Base-by-base conservation (phyloP, 2,329 filamentous ascomycete genomes). In the Colletotrichum acutatum region DNA sequence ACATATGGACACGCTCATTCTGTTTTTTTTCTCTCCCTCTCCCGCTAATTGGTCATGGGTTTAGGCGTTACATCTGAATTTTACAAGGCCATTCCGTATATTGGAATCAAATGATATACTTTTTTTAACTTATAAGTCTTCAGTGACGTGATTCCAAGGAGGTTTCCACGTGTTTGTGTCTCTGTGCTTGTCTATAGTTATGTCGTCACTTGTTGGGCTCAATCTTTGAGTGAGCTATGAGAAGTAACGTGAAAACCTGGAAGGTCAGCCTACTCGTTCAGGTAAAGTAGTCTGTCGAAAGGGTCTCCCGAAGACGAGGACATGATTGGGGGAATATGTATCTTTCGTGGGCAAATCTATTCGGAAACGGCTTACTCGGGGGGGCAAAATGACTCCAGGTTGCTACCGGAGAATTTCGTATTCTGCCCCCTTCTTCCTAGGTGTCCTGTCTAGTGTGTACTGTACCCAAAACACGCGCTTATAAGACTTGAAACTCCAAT, bases 1-100 rank as follows among this genome's bases (percentile, higher is more conserved):
- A 61, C 59, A 61, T 22, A 24, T 42, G 57, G 53, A 30, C 57
- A 49, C 37, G 59, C 59, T 62, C 59, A 49, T 52, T 62, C 11
- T 52, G 5, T 62, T 62, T 30, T 22, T 62, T 4, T 9, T 6
- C 16, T 6, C 5, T n/a, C 42, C n/a, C n/a, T 46, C 16, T n/a
- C 42, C 42, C 60, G 6, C 19, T 62, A 49, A 32, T 30, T 52
- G 60, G 60, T 62, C 60, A 62, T 52, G 24, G 42, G 26, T 9
- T 8, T 30, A 52, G 60, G 60, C 60, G 60, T 62, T 49, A 34
- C 30, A 62, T 49, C 19, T 62, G 19, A 30, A 62, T n/a, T 46
- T 49, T 6, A 32, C 14, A 19, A 16, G 42, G n/a, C 30, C 22
- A 30, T 62, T 52, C 16, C 42, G 19, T n/a, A 49, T n/a, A 49